Percentiles rank a stretch among this genome's conserved stretches.
These are phyloP conservation scores for Hemileccinum rubropunctum DNA, from an alignment of 768 basidiomycete genomes.

Conservation along the genomic window DNA sequence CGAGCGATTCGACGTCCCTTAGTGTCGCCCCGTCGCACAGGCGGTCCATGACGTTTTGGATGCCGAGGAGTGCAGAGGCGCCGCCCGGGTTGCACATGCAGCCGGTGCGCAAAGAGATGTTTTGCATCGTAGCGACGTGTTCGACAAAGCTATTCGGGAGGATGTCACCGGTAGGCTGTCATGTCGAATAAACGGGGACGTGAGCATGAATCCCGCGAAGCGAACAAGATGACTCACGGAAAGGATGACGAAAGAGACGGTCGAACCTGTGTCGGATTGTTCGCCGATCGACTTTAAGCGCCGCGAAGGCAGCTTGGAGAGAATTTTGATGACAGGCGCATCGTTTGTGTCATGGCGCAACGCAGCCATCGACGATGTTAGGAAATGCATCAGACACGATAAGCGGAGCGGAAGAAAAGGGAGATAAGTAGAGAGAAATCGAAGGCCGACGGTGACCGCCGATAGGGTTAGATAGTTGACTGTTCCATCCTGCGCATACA, in stretches of 20 bases:
- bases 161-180: constrained; percentile 62
- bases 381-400: constrained; percentile 62
- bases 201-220: neutral
- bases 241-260: constrained; percentile 60
- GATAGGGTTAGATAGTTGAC: constrained; percentile 78
- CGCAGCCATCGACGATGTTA: constrained; percentile 51
- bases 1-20: constrained; percentile 54
- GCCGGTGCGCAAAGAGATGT: constrained; percentile 76
- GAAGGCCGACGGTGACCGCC: constrained; percentile 76
- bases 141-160: constrained; percentile 74
- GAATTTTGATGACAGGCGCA: constrained; percentile 61
- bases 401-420: constrained; percentile 78
- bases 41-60: constrained; percentile 60
- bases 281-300: constrained; percentile 58
- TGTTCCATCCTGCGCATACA: constrained; percentile 65
- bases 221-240: constrained; percentile 42
- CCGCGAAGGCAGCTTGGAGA: constrained; percentile 58
- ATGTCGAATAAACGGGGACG: no score
- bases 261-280: constrained; percentile 62
- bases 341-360: constrained; percentile 62
- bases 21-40: constrained; percentile 60
- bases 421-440: constrained; percentile 73
- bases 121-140: constrained; percentile 57
- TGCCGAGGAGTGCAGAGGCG: constrained; percentile 66
- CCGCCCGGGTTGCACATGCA: constrained; percentile 90